These are phyloP conservation scores for Fusarium domesticum DNA, from an alignment of 2,329 filamentous ascomycete genomes.

Conservation along the genomic window DNA sequence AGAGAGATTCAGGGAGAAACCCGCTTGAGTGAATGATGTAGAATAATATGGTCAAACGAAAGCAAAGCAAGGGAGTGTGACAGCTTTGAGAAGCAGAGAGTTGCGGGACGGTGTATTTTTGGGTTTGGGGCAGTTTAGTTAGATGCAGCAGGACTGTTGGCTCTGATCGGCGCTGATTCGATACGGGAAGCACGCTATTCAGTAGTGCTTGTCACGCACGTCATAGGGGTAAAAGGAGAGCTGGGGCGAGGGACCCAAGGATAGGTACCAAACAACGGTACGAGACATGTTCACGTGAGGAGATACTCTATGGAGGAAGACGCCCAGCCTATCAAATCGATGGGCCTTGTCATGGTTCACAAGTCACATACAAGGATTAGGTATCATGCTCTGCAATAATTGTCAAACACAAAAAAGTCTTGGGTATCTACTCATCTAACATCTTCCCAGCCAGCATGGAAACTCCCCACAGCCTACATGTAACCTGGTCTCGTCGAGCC, in stretches of 20 bases:
- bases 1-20: constrained; percentile 1
- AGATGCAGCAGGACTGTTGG: too few relatives aligned
- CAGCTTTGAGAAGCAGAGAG: not conserved
- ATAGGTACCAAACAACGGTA: not conserved
- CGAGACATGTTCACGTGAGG: not conserved
- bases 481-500: too few relatives aligned
- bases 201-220: too few relatives aligned
- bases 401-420: not conserved
- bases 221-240: not conserved
- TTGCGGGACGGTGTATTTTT: not conserved
- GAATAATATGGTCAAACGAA: too few relatives aligned
- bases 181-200: too few relatives aligned
- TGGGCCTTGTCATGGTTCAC: not conserved
- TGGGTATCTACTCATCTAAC: not conserved
- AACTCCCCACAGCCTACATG: not conserved
- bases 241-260: not conserved
- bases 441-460: not conserved
- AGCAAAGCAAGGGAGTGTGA: not conserved
- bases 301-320: not conserved
- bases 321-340: too few relatives aligned
- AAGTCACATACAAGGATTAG: not conserved
- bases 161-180: not conserved
- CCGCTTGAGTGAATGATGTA: constrained; percentile 1
- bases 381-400: not conserved
- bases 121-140: not conserved